Evolutionary conservation across 2,329 filamentous ascomycete species (phyloP).

Genomic region (Ceratocystis eucalypticola): DNA sequence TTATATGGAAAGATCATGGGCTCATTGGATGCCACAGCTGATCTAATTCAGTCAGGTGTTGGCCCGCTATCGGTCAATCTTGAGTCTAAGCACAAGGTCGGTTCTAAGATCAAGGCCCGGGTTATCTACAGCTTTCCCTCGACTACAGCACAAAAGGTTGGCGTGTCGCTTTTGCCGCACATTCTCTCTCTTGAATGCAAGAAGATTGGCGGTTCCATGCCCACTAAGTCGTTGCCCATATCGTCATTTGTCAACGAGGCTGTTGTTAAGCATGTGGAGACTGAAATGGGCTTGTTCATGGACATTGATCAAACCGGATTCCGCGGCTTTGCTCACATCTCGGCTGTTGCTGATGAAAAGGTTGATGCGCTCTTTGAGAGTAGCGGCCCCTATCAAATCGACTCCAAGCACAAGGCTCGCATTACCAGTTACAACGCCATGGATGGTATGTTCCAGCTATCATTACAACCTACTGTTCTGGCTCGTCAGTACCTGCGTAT

Average conservation of each 20-base stretch:
- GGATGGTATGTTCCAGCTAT: constrained; percentile 75
- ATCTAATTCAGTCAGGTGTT: constrained; percentile 74
- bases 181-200: constrained; percentile 49
- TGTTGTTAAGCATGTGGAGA: constrained; percentile 66
- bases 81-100: constrained; percentile 65
- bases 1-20: constrained; percentile 84
- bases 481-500: constrained; percentile 83
- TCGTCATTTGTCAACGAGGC: constrained; percentile 67
- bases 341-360: constrained; percentile 77
- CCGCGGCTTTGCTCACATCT: constrained; percentile 88
- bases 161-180: constrained; percentile 79
- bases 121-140: constrained; percentile 78
- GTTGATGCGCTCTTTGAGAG: constrained; percentile 68
- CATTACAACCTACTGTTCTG: constrained; percentile 67
- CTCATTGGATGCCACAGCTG: constrained; percentile 77
- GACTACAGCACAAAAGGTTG: constrained; percentile 67
- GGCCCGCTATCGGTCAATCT: constrained; percentile 57
- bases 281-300: constrained; percentile 68
- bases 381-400: constrained; percentile 64
- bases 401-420: constrained; percentile 65
- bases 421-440: constrained; percentile 76
- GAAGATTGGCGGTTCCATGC: constrained; percentile 31
- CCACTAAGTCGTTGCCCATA: constrained; percentile 48
- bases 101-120: constrained; percentile 71
- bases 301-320: constrained; percentile 51